Percentiles rank a stretch among this genome's conserved stretches.
Conservation (phyloP, 306 rosid genomes). For the Potentilla sterilis region DNA sequence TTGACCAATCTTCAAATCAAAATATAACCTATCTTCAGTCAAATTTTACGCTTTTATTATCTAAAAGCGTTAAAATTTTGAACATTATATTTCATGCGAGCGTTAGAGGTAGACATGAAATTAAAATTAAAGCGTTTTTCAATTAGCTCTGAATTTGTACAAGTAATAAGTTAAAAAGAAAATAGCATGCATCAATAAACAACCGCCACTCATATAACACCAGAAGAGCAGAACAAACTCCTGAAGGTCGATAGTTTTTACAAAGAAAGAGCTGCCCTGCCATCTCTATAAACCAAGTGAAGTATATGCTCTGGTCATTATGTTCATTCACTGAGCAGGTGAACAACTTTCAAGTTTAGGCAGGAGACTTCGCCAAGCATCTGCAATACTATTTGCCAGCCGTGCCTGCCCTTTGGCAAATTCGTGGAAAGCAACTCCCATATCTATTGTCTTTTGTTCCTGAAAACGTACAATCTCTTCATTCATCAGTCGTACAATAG, state of each 20-base stretch:
- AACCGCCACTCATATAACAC: slow-evolving; percentile 29
- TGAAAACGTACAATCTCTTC: slow-evolving; percentile 89
- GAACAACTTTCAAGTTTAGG: slow-evolving; percentile 89
- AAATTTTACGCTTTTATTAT: neutral
- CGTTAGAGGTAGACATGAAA: neutral
- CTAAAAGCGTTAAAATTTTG: neutral
- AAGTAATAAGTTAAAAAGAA: slow-evolving; percentile 28
- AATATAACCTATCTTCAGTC: too few relatives aligned
- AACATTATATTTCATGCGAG: neutral
- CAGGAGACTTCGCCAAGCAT: slow-evolving; percentile 91
- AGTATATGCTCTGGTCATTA: slow-evolving; percentile 18
- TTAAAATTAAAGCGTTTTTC: slow-evolving; percentile 9
- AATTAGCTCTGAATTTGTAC: slow-evolving; percentile 49
- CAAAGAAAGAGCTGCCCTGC: slow-evolving; percentile 38
- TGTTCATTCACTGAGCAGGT: slow-evolving; percentile 31
- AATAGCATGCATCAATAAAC: neutral
- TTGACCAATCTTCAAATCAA: too few relatives aligned
- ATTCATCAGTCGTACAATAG: slow-evolving; percentile 72
- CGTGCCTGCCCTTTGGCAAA: slow-evolving; percentile 97
- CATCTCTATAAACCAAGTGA: slow-evolving; percentile 12
- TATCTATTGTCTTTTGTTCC: slow-evolving; percentile 83
- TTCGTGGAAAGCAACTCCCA: slow-evolving; percentile 94
- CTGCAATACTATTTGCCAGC: slow-evolving; percentile 76
- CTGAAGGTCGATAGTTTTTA: slow-evolving; percentile 16
- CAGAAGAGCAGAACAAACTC: slow-evolving; percentile 36